Percentiles rank a stretch among this genome's conserved stretches.
phyloP scores from a whole-genome alignment of 2,329 filamentous ascomycete species.

The Fusarium sp. region DNA sequence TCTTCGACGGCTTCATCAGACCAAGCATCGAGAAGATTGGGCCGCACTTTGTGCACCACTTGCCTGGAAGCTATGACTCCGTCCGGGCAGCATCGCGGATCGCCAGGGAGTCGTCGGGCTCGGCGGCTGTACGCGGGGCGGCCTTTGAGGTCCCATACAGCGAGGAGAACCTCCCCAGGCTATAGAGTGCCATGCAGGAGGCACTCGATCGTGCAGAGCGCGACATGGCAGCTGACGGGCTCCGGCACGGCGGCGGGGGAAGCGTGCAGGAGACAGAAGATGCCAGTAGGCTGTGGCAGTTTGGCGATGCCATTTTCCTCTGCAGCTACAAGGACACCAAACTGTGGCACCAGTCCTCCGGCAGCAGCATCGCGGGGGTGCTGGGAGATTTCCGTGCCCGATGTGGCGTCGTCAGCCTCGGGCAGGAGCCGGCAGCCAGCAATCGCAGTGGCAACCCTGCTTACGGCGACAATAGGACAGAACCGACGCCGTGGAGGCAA shows the following conservation, averaged over 20 bases:
- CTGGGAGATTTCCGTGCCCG: neutral
- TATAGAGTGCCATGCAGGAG: neutral
- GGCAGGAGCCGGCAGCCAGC: neutral
- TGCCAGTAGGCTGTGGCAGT: neutral
- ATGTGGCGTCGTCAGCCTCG: neutral
- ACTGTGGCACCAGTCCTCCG: neutral
- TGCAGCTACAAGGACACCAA: neutral
- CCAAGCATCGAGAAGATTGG: neutral
- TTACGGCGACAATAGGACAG: neutral
- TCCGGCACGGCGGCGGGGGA: neutral
- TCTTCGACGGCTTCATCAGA: neutral
- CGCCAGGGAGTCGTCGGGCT: neutral
- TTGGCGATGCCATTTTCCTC: neutral
- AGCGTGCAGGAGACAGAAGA: neutral
- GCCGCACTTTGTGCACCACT: neutral
- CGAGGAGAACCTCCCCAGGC: constrained; percentile 1
- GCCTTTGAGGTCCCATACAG: neutral
- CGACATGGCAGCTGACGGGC: neutral
- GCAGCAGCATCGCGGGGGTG: neutral
- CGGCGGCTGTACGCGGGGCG: neutral
- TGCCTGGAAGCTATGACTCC: neutral
- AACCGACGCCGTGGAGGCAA: neutral
- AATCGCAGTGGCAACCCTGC: neutral
- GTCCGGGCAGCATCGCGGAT: neutral
- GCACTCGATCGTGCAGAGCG: neutral